Evolutionary conservation across 768 basidiomycete species (phyloP), one percentile per base, ranked within the genome.

Genomic region (Termitomyces sp.): DNA sequence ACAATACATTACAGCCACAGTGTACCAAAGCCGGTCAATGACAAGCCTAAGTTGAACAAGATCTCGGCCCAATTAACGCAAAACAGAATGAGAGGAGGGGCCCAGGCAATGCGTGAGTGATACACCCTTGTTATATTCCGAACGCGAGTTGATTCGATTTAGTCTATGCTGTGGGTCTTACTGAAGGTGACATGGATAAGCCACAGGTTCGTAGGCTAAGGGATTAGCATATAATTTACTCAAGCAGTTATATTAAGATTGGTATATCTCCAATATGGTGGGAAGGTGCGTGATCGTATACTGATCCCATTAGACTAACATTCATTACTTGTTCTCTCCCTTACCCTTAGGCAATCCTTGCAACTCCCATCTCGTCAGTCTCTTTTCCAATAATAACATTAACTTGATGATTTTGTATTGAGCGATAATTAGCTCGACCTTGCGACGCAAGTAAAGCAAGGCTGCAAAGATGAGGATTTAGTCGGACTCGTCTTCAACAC

Each of bases 201-300:
- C 85, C 92, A 54, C 92, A 94, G 79, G 89, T 88, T 67, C 20
- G 35, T 50, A 30, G 7, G n/a, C n/a, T 49, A 32, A 40, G 35
- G 6, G 5, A 36, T n/a, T 22, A 45, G 1, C n/a, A 5, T 26
- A 30, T 43, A 6, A 30, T 24, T 3, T 28, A 35, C 58, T 58
- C 22, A 54, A 58, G 10, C 62, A 30, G 63, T 57, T 46, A 30
- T 46, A 24, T 62, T 22, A 67, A 92, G 88, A 87, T 94, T 65
- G 92, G 92, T 47, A 92, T 94, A 66, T 89, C 89, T 32, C 86
- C 90, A 3, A 80, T 93, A 53, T 94, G 92, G 92, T 94, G 91
- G 90, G 92, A 94, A 80, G 91, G 91, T 87, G 43, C n/a, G 59
- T 40, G 35, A 28, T 33, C 12, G 28, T n/a, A 22, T 18, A 12